Conservation (phyloP, 208 protist genomes). For the Crithidia expoeki region DNA sequence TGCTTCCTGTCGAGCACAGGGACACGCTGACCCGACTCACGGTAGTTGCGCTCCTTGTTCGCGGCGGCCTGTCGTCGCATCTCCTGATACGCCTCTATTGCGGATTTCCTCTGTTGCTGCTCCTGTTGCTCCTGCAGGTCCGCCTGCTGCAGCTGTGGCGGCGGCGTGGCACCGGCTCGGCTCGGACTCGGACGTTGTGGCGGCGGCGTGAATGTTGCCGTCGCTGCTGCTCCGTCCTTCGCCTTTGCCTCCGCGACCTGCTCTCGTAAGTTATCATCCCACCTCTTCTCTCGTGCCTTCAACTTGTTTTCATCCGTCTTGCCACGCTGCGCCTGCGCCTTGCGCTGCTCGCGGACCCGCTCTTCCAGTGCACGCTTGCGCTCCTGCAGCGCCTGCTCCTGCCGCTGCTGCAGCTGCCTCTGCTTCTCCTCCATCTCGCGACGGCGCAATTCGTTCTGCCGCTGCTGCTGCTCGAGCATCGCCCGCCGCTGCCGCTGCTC, state of each 20-base stretch:
- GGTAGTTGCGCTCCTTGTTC: constrained; percentile 75
- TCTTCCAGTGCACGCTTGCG: constrained; percentile 68
- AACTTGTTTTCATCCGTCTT: constrained; percentile 54
- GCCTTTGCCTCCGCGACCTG: constrained; percentile 41
- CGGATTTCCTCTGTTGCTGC: constrained; percentile 28
- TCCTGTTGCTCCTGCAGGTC: constrained; percentile 26
- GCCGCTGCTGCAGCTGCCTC: constrained; percentile 47
- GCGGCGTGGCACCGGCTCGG: not conserved
- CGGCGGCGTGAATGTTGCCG: not conserved
- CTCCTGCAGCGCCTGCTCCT: constrained; percentile 53
- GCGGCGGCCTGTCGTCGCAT: constrained; percentile 77
- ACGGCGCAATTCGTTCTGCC: constrained; percentile 51
- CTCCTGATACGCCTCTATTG: constrained; percentile 73
- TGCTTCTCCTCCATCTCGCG: constrained; percentile 55
- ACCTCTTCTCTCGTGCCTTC: constrained; percentile 72
- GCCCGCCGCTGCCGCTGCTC: constrained; percentile 48
- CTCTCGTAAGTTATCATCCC: constrained; percentile 72
- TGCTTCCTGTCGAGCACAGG: not conserved
- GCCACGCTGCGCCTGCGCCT: constrained; percentile 40
- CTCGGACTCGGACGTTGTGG: constrained; percentile 13
- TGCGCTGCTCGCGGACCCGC: constrained; percentile 70
- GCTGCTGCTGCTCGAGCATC: constrained; percentile 58
- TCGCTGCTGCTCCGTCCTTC: constrained; percentile 26
- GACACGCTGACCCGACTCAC: constrained; percentile 26
- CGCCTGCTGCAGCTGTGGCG: constrained; percentile 25